phyloP scores from a whole-genome alignment of 345 rosid species.

The Rhodamnia argentea region DNA sequence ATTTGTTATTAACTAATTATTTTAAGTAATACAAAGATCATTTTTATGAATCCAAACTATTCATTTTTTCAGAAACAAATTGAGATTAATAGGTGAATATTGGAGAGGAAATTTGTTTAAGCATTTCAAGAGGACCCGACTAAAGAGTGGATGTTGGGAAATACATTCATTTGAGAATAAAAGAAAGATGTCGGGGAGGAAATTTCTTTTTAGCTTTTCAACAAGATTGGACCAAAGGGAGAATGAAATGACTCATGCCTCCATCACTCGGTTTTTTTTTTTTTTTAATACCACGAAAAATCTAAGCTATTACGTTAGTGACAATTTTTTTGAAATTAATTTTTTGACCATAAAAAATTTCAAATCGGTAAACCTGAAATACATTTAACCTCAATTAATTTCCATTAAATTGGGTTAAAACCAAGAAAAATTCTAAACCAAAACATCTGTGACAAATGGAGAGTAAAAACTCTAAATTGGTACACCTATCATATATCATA shows the following conservation, averaged over 20 bases:
- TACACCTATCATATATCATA: no score
- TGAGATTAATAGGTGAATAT: accelerated
- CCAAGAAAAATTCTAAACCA: no score
- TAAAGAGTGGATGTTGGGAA: neutral
- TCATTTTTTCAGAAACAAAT: neutral
- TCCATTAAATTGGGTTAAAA: no score
- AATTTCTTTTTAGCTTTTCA: neutral
- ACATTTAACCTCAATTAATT: no score
- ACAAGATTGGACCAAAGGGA: neutral
- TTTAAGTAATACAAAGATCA: neutral
- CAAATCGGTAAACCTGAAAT: accelerated
- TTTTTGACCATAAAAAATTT: no score
- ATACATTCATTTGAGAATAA: neutral
- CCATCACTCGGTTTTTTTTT: neutral
- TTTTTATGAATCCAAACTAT: neutral
- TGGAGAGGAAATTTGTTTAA: neutral
- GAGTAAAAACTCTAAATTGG: no score
- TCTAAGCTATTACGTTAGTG: no score
- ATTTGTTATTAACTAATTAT: no score
- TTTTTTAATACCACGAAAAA: no score
- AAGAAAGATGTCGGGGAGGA: neutral
- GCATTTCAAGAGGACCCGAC: neutral
- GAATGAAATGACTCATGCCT: neutral
- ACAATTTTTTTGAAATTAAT: no score
- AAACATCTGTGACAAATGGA: no score